phyloP scores from a whole-genome alignment of 768 basidiomycete genomes.

The Pleurotus eryngii region DNA sequence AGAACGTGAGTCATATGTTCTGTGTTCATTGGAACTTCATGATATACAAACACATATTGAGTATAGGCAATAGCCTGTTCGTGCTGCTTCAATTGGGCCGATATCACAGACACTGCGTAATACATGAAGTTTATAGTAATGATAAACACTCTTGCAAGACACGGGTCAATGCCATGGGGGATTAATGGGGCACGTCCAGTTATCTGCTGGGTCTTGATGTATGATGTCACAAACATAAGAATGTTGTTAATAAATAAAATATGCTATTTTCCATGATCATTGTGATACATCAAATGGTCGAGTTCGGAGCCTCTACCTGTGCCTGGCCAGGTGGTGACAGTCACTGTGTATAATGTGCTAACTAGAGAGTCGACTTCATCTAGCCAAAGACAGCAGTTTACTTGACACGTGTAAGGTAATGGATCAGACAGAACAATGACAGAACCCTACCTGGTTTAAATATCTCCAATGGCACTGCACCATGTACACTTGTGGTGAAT shows the following conservation, averaged over 20 bases:
- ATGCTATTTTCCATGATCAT: too few relatives aligned
- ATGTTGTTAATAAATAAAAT: too few relatives aligned
- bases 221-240: too few relatives aligned
- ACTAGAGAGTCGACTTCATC: constrained; percentile 10
- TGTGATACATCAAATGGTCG: too few relatives aligned
- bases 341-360: constrained; percentile 6
- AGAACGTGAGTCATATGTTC: neutral
- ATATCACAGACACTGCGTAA: neutral
- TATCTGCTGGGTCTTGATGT: too few relatives aligned
- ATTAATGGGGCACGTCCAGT: constrained; percentile 2
- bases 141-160: neutral
- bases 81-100: neutral
- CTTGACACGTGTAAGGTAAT: too few relatives aligned
- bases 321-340: constrained; percentile 10
- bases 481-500: too few relatives aligned
- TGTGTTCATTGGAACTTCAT: neutral
- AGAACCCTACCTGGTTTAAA: too few relatives aligned
- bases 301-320: too few relatives aligned
- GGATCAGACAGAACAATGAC: too few relatives aligned
- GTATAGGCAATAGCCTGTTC: neutral
- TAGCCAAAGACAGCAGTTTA: neutral
- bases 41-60: constrained; percentile 7
- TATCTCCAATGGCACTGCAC: too few relatives aligned
- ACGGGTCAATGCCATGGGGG: neutral
- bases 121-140: neutral